Evolutionary conservation across 371 early-diverging fungal species (phyloP), one percentile per base, ranked within the genome.

Genomic region (Zychaea mexicana): DNA sequence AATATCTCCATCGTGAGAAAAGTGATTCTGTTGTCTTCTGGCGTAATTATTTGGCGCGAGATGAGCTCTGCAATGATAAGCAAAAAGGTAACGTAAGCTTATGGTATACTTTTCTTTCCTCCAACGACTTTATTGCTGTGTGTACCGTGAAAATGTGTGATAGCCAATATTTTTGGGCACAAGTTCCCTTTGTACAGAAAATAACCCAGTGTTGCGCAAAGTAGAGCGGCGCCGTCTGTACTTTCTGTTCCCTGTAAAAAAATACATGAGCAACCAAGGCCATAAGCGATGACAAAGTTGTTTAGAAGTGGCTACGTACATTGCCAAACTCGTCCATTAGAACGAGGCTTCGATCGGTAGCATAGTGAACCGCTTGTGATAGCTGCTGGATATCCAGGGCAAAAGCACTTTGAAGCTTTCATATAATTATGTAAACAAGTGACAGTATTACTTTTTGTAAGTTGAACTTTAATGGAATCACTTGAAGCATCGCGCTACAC

Each of bases 81-180:
- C 8, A 8, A 15, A 36, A 36, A 10, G 36, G 36, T 1, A 36
- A 36, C 2, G 15, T 36, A 15, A 36, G 8, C 15, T 36, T 8
- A 2, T 8, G 36, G 36, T 36, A 36, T 36, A 36, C 36, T 36
- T 10, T 36, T 42, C n/a, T 15, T 42, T 1, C n/a, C n/a, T n/a
- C n/a, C n/a, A n/a, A n/a, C n/a, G n/a, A n/a, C n/a, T n/a, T n/a
- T n/a, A n/a, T n/a, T n/a, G n/a, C n/a, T n/a, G n/a, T n/a, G n/a
- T n/a, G n/a, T 76, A 80, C 86, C 88, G 69, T 90, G 89, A 65
- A 88, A 88, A 62, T 90, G 90, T 0, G 90, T 88, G 22, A 85
- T 83, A 0, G 85, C 81, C 2, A 88, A n/a, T 2, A 86, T 70
- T 42, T 71, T 81, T 31, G 79, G 81, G 31, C 85, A 85, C 8